Conservation (phyloP, 306 rosid genomes). For the Malus asiatica region DNA sequence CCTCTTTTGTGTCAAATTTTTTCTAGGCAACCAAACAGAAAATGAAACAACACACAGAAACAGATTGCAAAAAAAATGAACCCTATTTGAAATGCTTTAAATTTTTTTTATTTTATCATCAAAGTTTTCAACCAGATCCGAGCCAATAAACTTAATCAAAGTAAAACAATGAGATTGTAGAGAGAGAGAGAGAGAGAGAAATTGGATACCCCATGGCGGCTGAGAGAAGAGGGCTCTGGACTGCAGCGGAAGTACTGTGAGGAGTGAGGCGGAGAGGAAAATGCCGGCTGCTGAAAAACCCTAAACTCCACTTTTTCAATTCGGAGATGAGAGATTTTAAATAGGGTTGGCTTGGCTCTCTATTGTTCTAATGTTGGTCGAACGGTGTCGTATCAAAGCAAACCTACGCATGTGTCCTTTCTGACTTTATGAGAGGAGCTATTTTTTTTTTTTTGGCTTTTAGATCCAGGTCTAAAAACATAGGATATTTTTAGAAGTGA, state of each 20-base stretch:
- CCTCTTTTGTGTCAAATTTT: not conserved
- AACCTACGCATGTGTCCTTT: not conserved
- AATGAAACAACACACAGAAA: not conserved
- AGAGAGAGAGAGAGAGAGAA: too few relatives aligned
- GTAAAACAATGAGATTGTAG: not conserved
- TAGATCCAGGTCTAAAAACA: too few relatives aligned
- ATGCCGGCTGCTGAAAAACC: constrained; percentile 1
- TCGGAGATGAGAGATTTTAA: not conserved
- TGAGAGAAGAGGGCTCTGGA: not conserved
- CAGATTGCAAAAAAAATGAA: not conserved
- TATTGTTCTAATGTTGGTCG: not conserved
- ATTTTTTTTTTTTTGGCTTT: too few relatives aligned
- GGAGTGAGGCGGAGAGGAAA: not conserved
- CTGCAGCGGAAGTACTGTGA: not conserved
- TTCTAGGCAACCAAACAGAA: not conserved
- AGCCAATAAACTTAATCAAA: not conserved
- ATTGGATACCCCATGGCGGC: constrained; percentile 14
- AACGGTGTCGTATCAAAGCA: not conserved
- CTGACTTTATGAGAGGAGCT: too few relatives aligned
- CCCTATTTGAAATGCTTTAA: too few relatives aligned
- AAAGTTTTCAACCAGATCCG: not conserved
- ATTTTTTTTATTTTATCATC: not conserved
- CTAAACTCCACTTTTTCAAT: not conserved
- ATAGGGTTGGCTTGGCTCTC: not conserved
- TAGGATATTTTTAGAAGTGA: too few relatives aligned